phyloP scores from a whole-genome alignment of 2,329 filamentous ascomycete genomes.

The Sporothrix humicola region DNA sequence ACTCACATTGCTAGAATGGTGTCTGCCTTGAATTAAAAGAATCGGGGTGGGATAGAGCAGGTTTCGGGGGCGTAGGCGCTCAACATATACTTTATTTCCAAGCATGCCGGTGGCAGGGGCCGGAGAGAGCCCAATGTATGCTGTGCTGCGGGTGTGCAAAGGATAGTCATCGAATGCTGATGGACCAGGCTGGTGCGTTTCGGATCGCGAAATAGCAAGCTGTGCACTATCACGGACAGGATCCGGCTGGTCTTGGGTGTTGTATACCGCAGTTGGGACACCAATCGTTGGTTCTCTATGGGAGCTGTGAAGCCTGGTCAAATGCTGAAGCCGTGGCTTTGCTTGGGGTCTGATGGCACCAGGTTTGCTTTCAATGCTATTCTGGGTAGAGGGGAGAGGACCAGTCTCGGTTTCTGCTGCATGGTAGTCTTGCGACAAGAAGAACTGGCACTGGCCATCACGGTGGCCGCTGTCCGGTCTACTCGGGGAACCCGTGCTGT shows the following conservation, averaged over 20 bases:
- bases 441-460: too few relatives aligned
- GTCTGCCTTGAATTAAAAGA: conserved; percentile 48
- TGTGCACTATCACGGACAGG: too few relatives aligned
- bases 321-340: background rate
- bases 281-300: background rate
- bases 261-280: too few relatives aligned
- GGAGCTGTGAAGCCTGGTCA: background rate
- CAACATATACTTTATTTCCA: conserved; percentile 22
- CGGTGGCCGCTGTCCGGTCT: too few relatives aligned
- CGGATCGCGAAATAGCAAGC: too few relatives aligned
- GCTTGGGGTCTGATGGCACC: background rate
- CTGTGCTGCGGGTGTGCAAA: conserved; percentile 10
- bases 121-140: background rate
- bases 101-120: background rate
- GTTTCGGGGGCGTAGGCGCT: conserved; percentile 25
- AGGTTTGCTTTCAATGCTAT: background rate
- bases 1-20: conserved; percentile 46
- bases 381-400: too few relatives aligned
- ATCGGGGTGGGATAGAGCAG: conserved; percentile 38
- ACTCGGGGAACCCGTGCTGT: too few relatives aligned
- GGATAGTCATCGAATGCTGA: background rate
- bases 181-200: too few relatives aligned
- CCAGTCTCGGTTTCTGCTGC: background rate
- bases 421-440: background rate
- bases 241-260: too few relatives aligned